Evolutionary conservation across 169 alveolate species (phyloP).

Genomic region (Plasmodium cynomolgi): DNA sequence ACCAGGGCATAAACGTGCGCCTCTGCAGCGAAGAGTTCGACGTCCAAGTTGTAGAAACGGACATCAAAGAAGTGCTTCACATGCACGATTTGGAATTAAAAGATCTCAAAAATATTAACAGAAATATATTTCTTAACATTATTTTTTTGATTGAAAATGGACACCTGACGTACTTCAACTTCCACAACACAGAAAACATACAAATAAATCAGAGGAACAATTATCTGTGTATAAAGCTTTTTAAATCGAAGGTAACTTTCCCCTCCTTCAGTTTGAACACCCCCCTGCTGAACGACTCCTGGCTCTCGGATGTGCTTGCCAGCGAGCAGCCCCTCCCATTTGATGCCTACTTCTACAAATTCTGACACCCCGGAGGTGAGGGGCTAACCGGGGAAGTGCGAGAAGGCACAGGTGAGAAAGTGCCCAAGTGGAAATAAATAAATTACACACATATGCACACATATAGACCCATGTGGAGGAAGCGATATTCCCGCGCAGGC

Average conservation of each 20-base stretch:
- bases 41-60: conserved; percentile 22
- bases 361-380: background rate
- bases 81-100: conserved; percentile 25
- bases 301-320: conserved; percentile 47
- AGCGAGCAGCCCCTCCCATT: conserved; percentile 36
- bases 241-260: conserved; percentile 26
- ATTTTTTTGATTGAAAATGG: conserved; percentile 72
- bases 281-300: conserved; percentile 62
- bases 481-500: background rate
- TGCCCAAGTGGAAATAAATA: background rate
- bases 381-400: background rate
- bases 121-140: conserved; percentile 28
- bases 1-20: conserved; percentile 21
- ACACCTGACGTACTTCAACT: conserved; percentile 44
- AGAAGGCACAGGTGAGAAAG: background rate
- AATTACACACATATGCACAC: background rate
- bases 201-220: conserved; percentile 44
- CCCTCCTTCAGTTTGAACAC: conserved; percentile 51
- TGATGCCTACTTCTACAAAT: conserved; percentile 40
- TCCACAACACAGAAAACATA: conserved; percentile 50
- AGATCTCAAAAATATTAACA: conserved; percentile 22
- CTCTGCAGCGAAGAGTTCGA: conserved; percentile 56
- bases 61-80: conserved; percentile 23
- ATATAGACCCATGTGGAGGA: background rate
- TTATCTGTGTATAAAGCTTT: conserved; percentile 32